Evolutionary conservation across 768 basidiomycete genomes (phyloP), one percentile per base, ranked within the genome.

Genomic region (Tephrocybe rancida): DNA sequence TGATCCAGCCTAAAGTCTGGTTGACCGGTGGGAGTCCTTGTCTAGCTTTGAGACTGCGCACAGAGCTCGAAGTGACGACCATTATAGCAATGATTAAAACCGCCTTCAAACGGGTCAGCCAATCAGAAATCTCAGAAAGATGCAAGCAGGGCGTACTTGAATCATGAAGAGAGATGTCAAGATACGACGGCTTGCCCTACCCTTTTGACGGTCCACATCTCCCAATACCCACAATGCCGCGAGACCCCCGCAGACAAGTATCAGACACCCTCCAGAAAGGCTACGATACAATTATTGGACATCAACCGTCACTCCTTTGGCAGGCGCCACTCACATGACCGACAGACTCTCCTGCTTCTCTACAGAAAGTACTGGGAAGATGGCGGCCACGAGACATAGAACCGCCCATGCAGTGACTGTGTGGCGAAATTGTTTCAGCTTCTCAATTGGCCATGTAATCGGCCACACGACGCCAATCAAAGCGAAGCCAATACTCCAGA

Each of bases 291-390:
- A 13, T 25, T 52, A 24, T 32, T 44, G 46, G 14, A 18, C 21
- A 39, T 44, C 24, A 56, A 16, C n/a, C 35, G 41, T 25, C 14
- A 27, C 9, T 19, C 2, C 38, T 22, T 18, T 21, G 7, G 48
- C 19, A 22, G 35, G 5, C 16, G 34, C 39, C 7, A 72, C 84
- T 63, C 51, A 91, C 92, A 93, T 85, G 3, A 75, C 63, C 1
- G 61, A 22, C 19, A 87, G 53, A 55, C 72, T 84, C 68, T 93
- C 92, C 21, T 72, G 69, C 63, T 90, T 88, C 53, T 92, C 84
- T 2, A 92, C 88, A 7, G 81, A 72, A 24, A 92, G 75, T 24
- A 89, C 64, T 0, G 91, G 90, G 61, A 93, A 94, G 2, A 90
- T 59, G 0, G 79, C 80, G 0, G 80, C 81, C n/a, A 73, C 57